These are phyloP conservation scores for Stephania japonica DNA, from an alignment of 164 flowering plant genomes.

Conservation along the genomic window DNA sequence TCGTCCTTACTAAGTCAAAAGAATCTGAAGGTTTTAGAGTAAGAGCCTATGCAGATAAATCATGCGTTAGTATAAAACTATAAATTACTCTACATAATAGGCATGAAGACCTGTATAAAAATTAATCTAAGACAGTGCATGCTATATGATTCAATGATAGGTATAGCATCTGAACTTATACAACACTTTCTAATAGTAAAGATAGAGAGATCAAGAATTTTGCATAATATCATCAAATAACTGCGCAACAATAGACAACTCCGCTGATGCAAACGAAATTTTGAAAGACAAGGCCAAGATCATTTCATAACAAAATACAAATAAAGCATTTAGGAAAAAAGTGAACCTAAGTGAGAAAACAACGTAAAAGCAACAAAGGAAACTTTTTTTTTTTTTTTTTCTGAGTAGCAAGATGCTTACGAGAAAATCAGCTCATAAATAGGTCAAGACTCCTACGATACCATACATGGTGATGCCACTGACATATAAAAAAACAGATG, in stretches of 20 bases:
- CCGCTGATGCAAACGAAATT: neutral
- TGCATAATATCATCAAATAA: neutral
- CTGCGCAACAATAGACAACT: neutral
- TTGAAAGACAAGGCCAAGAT: neutral
- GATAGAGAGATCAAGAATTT: neutral
- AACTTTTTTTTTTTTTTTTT: too few species aligned
- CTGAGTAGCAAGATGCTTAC: too few species aligned
- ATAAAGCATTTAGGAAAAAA: neutral
- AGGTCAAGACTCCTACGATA: neutral
- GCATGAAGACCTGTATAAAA: neutral
- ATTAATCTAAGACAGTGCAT: neutral
- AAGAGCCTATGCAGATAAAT: conserved; percentile 36
- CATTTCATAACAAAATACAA: too few species aligned
- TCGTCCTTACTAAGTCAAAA: conserved; percentile 64
- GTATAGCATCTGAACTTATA: neutral
- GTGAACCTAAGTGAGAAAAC: neutral
- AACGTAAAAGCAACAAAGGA: neutral
- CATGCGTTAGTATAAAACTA: too few species aligned
- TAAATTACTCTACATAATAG: too few species aligned
- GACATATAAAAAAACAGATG: neutral
- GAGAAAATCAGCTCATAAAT: neutral
- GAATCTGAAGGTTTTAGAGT: conserved; percentile 35
- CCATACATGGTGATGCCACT: neutral
- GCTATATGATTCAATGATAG: neutral
- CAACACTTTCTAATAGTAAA: neutral